Conservation (phyloP, 805 yeast species). For the Yamadazyma insecticola region DNA sequence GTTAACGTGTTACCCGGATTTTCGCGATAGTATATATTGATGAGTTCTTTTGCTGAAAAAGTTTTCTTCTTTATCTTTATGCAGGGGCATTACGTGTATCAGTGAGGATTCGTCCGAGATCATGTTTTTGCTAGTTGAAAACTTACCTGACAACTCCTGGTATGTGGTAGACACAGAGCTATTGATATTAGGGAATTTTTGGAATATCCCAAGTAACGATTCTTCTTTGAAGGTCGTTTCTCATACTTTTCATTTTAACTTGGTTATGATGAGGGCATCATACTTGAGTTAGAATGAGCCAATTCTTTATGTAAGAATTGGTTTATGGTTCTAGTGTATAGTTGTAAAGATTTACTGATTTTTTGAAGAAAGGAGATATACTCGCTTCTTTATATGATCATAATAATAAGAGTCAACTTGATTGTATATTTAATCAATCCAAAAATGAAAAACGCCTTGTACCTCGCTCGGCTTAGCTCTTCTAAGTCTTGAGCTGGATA, state of each 20-base stretch:
- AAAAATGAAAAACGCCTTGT: conserved; percentile 26
- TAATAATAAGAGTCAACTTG: not conserved
- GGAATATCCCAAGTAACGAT: conserved; percentile 32
- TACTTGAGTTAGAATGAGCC: conserved; percentile 3
- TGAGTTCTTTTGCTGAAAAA: too few relatives aligned
- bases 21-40: too few relatives aligned
- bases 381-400: too few relatives aligned
- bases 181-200: conserved; percentile 63
- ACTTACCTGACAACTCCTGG: conserved; percentile 91
- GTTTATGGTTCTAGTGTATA: too few relatives aligned
- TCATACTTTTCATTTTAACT: conserved; percentile 6
- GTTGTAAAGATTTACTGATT: too few relatives aligned
- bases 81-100: conserved; percentile 99
- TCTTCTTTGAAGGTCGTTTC: conserved; percentile 10
- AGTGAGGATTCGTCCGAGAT: conserved; percentile 99
- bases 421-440: not conserved
- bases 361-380: too few relatives aligned
- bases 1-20: too few relatives aligned
- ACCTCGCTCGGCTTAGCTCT: conserved; percentile 43
- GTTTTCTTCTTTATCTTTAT: conserved; percentile 68
- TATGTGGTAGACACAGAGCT: conserved; percentile 40
- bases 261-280: conserved; percentile 7
- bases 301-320: too few relatives aligned
- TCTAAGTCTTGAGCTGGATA: conserved; percentile 45
- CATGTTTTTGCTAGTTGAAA: conserved; percentile 99